A percentile compares a stretch with the other conserved stretches of the same genome.
phyloP scores from a whole-genome alignment of 495 filamentous ascomycete species.

The Trichoderma virens region DNA sequence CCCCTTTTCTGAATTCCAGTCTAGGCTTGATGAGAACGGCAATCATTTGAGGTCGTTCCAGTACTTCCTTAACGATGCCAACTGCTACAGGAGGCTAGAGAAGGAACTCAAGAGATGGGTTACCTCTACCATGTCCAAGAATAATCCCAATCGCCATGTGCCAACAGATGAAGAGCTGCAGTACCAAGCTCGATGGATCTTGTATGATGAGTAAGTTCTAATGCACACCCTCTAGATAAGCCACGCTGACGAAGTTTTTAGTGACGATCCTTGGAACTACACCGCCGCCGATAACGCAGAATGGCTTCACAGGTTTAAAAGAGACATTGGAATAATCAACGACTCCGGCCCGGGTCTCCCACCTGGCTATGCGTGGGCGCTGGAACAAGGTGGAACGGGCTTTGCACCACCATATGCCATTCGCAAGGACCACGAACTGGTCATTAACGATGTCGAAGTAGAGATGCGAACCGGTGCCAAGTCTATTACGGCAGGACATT shows the following conservation, averaged over 20 bases:
- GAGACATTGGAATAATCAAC: constrained; percentile 49
- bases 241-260: constrained; percentile 11
- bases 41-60: constrained; percentile 21
- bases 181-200: constrained; percentile 48
- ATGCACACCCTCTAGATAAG: neutral
- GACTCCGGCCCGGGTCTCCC: constrained; percentile 38
- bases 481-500: constrained; percentile 26
- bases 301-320: constrained; percentile 64
- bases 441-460: constrained; percentile 18
- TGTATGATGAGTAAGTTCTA: constrained; percentile 43
- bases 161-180: constrained; percentile 47
- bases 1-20: constrained; percentile 6
- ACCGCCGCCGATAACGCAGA: constrained; percentile 65
- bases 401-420: constrained; percentile 36
- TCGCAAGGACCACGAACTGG: neutral
- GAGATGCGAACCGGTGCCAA: constrained; percentile 24
- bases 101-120: constrained; percentile 42
- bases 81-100: constrained; percentile 45
- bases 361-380: constrained; percentile 27
- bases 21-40: constrained; percentile 3
- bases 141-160: constrained; percentile 45
- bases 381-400: constrained; percentile 35
- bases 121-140: constrained; percentile 38
- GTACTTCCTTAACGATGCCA: constrained; percentile 43
- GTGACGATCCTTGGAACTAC: constrained; percentile 66